These are phyloP conservation scores for Mortierella sp. DNA, from an alignment of 371 early-diverging fungal species.

Conservation along the genomic window DNA sequence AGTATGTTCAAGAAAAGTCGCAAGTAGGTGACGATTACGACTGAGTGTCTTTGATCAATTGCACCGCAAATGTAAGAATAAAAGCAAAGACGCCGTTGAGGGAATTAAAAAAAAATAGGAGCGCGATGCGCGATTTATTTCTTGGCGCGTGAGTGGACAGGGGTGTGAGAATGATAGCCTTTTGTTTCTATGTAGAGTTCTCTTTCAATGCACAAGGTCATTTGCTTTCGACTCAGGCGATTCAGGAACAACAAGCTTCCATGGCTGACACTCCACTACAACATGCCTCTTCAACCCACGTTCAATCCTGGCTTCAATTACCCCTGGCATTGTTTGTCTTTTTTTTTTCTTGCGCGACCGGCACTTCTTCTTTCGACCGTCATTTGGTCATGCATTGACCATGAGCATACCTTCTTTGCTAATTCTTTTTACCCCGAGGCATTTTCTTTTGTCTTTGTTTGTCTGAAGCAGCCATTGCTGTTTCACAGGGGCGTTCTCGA, in stretches of 20 bases:
- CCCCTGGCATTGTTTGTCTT: background rate
- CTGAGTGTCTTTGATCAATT: too few relatives aligned
- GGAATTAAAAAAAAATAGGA: background rate
- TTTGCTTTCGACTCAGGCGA: background rate
- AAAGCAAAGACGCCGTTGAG: background rate
- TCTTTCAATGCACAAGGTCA: background rate
- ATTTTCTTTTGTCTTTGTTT: background rate
- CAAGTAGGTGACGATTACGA: too few relatives aligned
- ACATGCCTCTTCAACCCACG: background rate
- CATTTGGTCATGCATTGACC: background rate
- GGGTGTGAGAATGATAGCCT: background rate
- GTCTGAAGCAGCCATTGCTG: too few relatives aligned
- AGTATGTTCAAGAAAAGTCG: too few relatives aligned
- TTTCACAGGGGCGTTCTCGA: too few relatives aligned
- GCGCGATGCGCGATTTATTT: constrained; percentile 1
- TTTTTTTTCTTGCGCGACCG: background rate
- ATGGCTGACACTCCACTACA: background rate
- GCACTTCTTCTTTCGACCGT: background rate
- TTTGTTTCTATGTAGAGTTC: background rate
- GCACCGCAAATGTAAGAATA: background rate
- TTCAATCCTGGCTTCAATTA: background rate
- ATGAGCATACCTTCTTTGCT: background rate
- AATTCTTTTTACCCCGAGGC: background rate
- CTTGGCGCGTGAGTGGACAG: background rate
- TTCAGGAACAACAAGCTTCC: background rate